Base-by-base conservation (phyloP, 805 yeast genomes). In the Hanseniaspora vineae region DNA sequence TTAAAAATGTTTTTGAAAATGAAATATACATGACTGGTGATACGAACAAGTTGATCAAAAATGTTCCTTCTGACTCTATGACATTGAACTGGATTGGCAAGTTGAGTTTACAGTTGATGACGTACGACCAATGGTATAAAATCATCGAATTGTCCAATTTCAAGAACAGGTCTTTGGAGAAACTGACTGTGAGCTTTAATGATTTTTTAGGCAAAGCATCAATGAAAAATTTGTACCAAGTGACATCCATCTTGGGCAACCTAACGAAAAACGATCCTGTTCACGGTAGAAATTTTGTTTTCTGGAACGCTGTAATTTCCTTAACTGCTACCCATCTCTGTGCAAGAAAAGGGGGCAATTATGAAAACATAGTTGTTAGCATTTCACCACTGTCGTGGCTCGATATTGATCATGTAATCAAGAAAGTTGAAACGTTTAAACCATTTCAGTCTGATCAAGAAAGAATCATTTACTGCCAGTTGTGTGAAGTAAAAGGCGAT, bases 391-490 rank as follows among this genome's bases (percentile, higher is more conserved):
- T 33, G 12, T 37, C 17, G n/a, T n/a, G 19, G 19, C n/a, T 37
- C 17, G 40, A 37, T 37, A n/a, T n/a, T 37, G 19, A 37, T n/a
- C 12, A n/a, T n/a, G 17, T 37, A n/a, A 17, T 17, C 17, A n/a
- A 5, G 5, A 15, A 37, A 10, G n/a, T 37, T 3, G 40, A 37
- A 37, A 11, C n/a, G 12, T 15, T 15, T 9, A 37, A 37, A 15
- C 40, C 40, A 4, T 37, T 37, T 19, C 17, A 17, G 4, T 20
- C 33, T 23, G 50, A 48, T 40, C 44, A 48, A 18, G 50, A 48
- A n/a, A 37, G 42, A 9, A 48, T 48, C n/a, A 31, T 48, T 31
- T 48, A 48, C 18, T 42, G 47, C 10, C 44, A 44, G 23, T 14
- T 31, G 6, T 35, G 45, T 19, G 11, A 44, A 23, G 12, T 48